Evolutionary conservation across 2,329 filamentous ascomycete species (phyloP).

Genomic region (Diaporthe sp.): DNA sequence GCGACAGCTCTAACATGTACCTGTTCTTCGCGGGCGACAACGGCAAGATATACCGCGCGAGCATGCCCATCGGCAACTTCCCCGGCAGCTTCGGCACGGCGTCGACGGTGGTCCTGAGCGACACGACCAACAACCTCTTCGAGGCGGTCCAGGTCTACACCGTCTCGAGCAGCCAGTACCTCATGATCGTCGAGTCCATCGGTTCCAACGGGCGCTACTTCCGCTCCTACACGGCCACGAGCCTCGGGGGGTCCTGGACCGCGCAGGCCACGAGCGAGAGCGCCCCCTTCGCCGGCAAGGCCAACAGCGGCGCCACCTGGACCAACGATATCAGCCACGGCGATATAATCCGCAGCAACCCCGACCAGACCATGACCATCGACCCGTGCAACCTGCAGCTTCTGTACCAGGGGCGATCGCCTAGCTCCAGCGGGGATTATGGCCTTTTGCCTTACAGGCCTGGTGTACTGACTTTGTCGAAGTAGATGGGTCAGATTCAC

Average conservation of each 20-base stretch:
- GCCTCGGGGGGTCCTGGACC: slow-evolving; percentile 70
- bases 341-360: slow-evolving; percentile 68
- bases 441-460: slow-evolving; percentile 67
- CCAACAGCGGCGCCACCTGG: slow-evolving; percentile 75
- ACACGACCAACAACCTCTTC: slow-evolving; percentile 70
- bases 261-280: slow-evolving; percentile 67
- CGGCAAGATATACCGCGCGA: slow-evolving; percentile 74
- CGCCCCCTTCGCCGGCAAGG: slow-evolving; percentile 76
- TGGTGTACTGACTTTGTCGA: slow-evolving; percentile 64
- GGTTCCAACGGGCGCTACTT: slow-evolving; percentile 73
- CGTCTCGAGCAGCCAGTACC: slow-evolving; percentile 68
- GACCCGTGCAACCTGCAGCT: slow-evolving; percentile 76
- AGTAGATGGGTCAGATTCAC: neutral
- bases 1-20: slow-evolving; percentile 73
- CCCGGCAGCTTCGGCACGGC: slow-evolving; percentile 70
- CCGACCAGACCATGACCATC: slow-evolving; percentile 74
- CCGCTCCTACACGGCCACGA: slow-evolving; percentile 74
- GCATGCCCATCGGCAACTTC: slow-evolving; percentile 74
- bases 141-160: slow-evolving; percentile 78
- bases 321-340: slow-evolving; percentile 78
- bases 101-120: slow-evolving; percentile 65
- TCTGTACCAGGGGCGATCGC: slow-evolving; percentile 72
- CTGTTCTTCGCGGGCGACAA: slow-evolving; percentile 79
- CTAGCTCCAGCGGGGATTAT: slow-evolving; percentile 62
- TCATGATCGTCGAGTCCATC: slow-evolving; percentile 78